Evolutionary conservation across 2,329 filamentous ascomycete species (phyloP).

Genomic region (Aspergillus sojae): DNA sequence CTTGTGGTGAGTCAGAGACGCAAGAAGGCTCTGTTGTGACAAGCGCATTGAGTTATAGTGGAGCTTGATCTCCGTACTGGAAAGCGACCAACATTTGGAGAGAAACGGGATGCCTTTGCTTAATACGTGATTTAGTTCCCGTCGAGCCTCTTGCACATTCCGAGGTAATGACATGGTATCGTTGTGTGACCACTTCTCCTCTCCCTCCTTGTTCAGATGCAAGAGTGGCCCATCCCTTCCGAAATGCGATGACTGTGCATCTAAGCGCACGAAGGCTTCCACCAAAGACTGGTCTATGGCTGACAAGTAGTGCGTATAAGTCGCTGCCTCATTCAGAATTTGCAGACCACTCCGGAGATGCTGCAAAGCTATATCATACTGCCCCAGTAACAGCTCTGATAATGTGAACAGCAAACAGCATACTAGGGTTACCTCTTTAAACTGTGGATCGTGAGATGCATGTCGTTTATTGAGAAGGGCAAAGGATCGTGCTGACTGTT

Average conservation of each 20-base stretch:
- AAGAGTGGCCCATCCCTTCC: background rate
- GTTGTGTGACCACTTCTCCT: background rate
- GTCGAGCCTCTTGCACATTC: background rate
- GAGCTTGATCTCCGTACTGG: background rate
- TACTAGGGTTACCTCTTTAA: background rate
- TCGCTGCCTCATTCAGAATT: background rate
- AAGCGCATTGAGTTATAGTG: background rate
- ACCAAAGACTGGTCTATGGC: conserved; percentile 2
- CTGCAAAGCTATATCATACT: background rate
- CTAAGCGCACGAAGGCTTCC: conserved; percentile 5
- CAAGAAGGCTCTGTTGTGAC: conserved; percentile 3
- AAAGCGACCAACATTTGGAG: background rate
- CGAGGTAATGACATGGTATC: background rate
- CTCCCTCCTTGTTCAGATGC: background rate
- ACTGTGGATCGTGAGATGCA: background rate
- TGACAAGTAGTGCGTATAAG: background rate
- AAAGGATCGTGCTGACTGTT: conserved; percentile 6
- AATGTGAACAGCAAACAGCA: conserved; percentile 7
- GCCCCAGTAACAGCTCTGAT: background rate
- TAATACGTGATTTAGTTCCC: background rate
- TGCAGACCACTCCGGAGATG: conserved; percentile 3
- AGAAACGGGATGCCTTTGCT: background rate
- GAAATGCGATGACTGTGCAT: conserved; percentile 2
- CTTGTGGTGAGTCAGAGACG: background rate
- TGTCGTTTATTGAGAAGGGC: background rate